These are phyloP conservation scores for Maudiozyma barnettii DNA, from an alignment of 805 yeast genomes.

Conservation along the genomic window DNA sequence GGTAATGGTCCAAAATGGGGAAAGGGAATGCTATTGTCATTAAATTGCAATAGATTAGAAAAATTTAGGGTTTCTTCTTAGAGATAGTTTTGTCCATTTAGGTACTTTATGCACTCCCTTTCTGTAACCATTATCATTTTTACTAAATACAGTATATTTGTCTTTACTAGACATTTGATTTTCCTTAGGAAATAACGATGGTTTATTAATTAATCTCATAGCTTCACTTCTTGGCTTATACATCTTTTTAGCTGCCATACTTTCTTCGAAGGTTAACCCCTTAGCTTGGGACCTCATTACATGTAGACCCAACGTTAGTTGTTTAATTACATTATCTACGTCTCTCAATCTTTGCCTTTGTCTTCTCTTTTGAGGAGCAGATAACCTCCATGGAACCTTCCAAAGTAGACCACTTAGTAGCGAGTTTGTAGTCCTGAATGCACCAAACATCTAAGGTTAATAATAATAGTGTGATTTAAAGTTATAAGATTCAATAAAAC, in stretches of 20 bases:
- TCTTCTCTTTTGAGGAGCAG: slow-evolving; percentile 70
- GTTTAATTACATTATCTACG: slow-evolving; percentile 71
- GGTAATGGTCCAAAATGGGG: no score
- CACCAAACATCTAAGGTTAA: slow-evolving; percentile 22
- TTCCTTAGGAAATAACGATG: slow-evolving; percentile 60
- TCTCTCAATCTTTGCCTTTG: slow-evolving; percentile 72
- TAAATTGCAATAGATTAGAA: slow-evolving; percentile 32
- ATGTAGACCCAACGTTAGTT: slow-evolving; percentile 25
- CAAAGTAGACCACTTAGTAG: slow-evolving; percentile 31
- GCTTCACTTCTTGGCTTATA: slow-evolving; percentile 22
- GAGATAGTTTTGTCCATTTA: slow-evolving; percentile 80
- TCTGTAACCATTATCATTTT: slow-evolving; percentile 67
- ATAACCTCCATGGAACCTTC: slow-evolving; percentile 72
- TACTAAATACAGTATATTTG: slow-evolving; percentile 80
- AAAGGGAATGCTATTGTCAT: no score
- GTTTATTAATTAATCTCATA: slow-evolving; percentile 24
- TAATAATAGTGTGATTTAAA: no score
- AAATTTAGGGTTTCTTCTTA: slow-evolving; percentile 69
- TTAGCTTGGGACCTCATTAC: slow-evolving; percentile 16
- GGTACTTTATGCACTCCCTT: slow-evolving; percentile 83
- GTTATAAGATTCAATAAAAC: no score
- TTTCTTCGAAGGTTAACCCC: slow-evolving; percentile 15
- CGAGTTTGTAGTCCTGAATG: slow-evolving; percentile 22
- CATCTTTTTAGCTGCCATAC: slow-evolving; percentile 10
- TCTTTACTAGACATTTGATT: slow-evolving; percentile 69